Evolutionary conservation across 2,329 filamentous ascomycete species (phyloP).

Genomic region (Phialophora tarda): DNA sequence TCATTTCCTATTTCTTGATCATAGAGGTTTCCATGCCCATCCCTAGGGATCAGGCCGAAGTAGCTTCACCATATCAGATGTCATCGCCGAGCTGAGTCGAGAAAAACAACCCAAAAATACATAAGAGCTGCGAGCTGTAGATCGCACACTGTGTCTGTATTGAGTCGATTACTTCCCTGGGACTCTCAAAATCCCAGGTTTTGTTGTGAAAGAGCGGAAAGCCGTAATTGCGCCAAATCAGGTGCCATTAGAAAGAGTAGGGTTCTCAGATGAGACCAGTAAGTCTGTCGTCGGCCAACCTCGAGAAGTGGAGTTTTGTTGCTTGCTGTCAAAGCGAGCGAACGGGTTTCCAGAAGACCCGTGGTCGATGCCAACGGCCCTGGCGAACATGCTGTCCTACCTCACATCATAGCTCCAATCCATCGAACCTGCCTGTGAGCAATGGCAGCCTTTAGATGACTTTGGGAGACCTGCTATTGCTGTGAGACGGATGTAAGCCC

Average conservation of each 20-base stretch:
- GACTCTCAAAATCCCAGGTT: conserved; percentile 30
- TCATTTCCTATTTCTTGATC: conserved; percentile 48
- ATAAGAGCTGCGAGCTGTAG: conserved; percentile 43
- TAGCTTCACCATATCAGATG: conserved; percentile 37
- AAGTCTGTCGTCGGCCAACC: conserved; percentile 54
- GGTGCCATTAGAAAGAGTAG: conserved; percentile 48
- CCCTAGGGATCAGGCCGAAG: conserved; percentile 30
- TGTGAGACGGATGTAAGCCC: conserved; percentile 42
- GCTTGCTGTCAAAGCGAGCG: conserved; percentile 38
- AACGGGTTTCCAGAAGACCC: conserved; percentile 35
- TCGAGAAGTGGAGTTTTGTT: conserved; percentile 49
- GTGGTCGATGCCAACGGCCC: conserved; percentile 45
- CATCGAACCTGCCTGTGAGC: conserved; percentile 41
- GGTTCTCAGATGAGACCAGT: conserved; percentile 48
- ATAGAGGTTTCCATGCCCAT: conserved; percentile 36
- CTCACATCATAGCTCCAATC: conserved; percentile 45
- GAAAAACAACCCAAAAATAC: conserved; percentile 36
- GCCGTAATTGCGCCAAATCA: conserved; percentile 42
- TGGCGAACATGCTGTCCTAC: conserved; percentile 43
- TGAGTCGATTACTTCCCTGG: conserved; percentile 32
- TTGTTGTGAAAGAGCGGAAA: conserved; percentile 37
- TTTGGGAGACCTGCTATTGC: conserved; percentile 60
- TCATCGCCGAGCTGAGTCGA: conserved; percentile 32
- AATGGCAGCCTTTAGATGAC: conserved; percentile 55
- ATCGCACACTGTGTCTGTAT: conserved; percentile 41